Evolutionary conservation across 1,284 basidiomycete species (phyloP), one percentile per base, ranked within the genome.

Genomic region (Fistulinella staudtii): DNA sequence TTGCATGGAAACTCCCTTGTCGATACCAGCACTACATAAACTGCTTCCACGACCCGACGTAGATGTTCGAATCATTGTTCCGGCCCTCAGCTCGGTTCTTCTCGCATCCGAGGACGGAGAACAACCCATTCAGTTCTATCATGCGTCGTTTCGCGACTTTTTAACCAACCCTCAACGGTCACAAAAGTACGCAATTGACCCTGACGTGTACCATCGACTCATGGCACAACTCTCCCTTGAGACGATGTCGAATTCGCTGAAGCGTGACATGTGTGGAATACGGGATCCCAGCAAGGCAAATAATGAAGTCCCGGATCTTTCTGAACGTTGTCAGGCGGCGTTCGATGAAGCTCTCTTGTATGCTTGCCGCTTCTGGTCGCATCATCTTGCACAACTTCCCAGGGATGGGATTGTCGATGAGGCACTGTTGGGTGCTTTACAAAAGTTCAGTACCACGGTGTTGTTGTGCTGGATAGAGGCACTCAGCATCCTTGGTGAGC

Each of bases 121-220:
- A n/a, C n/a, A 53, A 4, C 41, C 43, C 7, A 48, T 56, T 10
- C 55, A 53, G 4, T 58, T 56, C 9, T 58, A 56, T 18, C 55
- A 56, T 13, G 50, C 53, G 0, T 58, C 56, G 9, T 58, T 56
- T 25, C 53, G 55, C 5, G 56, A 56, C 18, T 57, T 56, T 36
- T 30, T 56, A 30, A 6, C 47, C 17, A 27, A 34, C 0, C 46
- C 44, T 0, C 45, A 38, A 5, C 25, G 54, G 5, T 55, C 54
- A 5, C 45, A 24, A 17, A 47, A 36, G 10, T 47, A 42, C n/a
- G 25, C 36, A 13, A 36, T 53, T 33, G 30, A 55, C 17, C 53
- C 53, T 5, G 24, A 10, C 1, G 17, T 15, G 4, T 53, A 56
- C 18, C 56, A 56, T 45, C 31, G 47, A 3, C 42, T 48, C 24